Evolutionary conservation across 306 rosid genomes (phyloP).

Genomic region (Senna tora): DNA sequence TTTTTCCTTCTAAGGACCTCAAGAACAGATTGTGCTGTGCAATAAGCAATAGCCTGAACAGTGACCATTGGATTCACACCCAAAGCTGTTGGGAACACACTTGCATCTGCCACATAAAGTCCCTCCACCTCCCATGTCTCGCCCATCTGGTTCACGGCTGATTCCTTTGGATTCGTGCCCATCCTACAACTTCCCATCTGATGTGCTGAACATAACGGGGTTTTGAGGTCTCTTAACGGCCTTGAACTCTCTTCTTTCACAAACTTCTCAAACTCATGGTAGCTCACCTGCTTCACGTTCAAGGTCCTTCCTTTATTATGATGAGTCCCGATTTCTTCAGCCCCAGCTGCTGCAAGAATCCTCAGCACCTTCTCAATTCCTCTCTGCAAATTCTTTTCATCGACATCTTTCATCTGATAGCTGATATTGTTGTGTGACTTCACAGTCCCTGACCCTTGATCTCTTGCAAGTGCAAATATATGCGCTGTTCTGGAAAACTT

Average conservation of each 20-base stretch:
- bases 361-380: slow-evolving; percentile 72
- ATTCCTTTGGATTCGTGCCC: slow-evolving; percentile 59
- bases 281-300: slow-evolving; percentile 58
- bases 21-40: slow-evolving; percentile 79
- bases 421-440: slow-evolving; percentile 42
- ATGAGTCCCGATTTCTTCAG: slow-evolving; percentile 89
- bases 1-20: slow-evolving; percentile 62
- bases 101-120: slow-evolving; percentile 75
- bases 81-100: slow-evolving; percentile 86
- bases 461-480: slow-evolving; percentile 79
- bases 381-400: slow-evolving; percentile 55
- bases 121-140: slow-evolving; percentile 88
- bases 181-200: slow-evolving; percentile 91
- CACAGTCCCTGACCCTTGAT: slow-evolving; percentile 67
- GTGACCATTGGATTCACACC: slow-evolving; percentile 91
- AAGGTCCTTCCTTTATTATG: slow-evolving; percentile 58
- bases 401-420: slow-evolving; percentile 49
- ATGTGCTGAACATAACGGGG: slow-evolving; percentile 75
- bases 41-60: slow-evolving; percentile 80
- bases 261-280: slow-evolving; percentile 63
- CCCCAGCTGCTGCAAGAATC: slow-evolving; percentile 85
- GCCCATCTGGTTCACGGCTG: slow-evolving; percentile 69
- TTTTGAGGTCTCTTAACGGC: slow-evolving; percentile 49
- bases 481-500: slow-evolving; percentile 77
- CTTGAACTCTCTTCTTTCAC: slow-evolving; percentile 78